Evolutionary conservation across 805 yeast genomes (phyloP), one percentile per base, ranked within the genome.

Genomic region (Spathaspora gorwiae): DNA sequence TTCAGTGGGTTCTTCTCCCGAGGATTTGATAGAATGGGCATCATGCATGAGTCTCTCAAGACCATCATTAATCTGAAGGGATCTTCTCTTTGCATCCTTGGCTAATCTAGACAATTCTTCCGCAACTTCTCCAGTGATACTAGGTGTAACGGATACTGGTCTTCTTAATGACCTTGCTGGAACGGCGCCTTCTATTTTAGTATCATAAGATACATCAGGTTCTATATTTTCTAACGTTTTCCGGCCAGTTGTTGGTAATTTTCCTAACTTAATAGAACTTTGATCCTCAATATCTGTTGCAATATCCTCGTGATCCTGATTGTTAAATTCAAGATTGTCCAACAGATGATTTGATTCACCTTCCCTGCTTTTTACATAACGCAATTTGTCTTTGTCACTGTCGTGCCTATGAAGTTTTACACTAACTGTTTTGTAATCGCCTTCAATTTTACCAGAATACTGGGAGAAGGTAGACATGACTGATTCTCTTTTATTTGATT

Each of bases 101-200:
- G 27, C 40, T 10, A 39, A 14, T 26, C 37, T 38, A 12, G 39
- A 34, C 19, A 43, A 44, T 14, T 44, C 50, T 9, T 42, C 46
- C 3, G 37, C 3, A 6, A 35, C 37, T 35, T 10, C 37, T 10
- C 9, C 37, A 14, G 45, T 37, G 7, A 46, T 47, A 31, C 52
- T 66, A 47, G 70, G 65, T 26, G 30, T 15, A 10, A 36, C 30
- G 29, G 33, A 26, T n/a, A 38, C 1, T 6, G 75, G 75, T 46
- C 76, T 53, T 39, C 66, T 55, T 6, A 57, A 57, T 33, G 72
- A 68, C 43, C 76, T 58, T 1, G 72, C 65, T 2, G 76, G 76
- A 2, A 71, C 56, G 3, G 70, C 55, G 6, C 56, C 56, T 36
- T 68, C 73, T 32, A 70, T 56, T 19, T 51, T 60, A 9, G 76